phyloP scores from a whole-genome alignment of 257 asterid genomes.

The Plantago elongata region DNA sequence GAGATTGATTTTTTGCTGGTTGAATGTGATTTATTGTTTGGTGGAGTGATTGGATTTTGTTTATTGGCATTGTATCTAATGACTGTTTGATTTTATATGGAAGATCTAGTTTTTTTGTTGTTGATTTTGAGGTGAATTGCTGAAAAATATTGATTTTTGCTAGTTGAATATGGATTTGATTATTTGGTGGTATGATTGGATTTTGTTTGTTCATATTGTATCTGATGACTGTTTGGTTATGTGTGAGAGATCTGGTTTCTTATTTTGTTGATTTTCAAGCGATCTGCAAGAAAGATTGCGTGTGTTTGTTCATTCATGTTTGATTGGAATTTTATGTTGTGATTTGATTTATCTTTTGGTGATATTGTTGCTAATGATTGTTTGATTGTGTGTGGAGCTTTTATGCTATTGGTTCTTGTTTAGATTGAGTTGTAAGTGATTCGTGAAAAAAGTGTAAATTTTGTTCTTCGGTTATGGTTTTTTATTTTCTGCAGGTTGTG shows the following conservation, averaged over 20 bases:
- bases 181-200: not conserved
- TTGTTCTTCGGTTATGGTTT: too few species aligned
- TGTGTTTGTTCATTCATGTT: too few species aligned
- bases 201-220: not conserved
- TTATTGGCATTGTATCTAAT: not conserved
- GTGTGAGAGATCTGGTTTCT: conserved; percentile 26
- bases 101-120: not conserved
- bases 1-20: conserved; percentile 1
- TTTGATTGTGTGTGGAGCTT: too few species aligned
- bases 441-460: too few species aligned
- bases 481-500: too few species aligned
- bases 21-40: not conserved
- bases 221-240: not conserved
- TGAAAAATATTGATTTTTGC: conserved; percentile 12
- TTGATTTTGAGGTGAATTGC: conserved; percentile 1
- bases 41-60: conserved; percentile 1
- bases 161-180: not conserved
- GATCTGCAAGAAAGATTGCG: too few species aligned
- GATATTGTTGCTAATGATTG: too few species aligned
- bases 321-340: too few species aligned
- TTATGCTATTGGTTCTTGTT: too few species aligned
- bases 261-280: too few species aligned
- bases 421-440: too few species aligned
- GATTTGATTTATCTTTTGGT: too few species aligned
- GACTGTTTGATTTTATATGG: not conserved